A percentile compares a stretch with the other conserved stretches of the same genome.
These are phyloP conservation scores for Elaeis oleifera DNA, from an alignment of 202 grass and related monocot species.

Conservation along the genomic window DNA sequence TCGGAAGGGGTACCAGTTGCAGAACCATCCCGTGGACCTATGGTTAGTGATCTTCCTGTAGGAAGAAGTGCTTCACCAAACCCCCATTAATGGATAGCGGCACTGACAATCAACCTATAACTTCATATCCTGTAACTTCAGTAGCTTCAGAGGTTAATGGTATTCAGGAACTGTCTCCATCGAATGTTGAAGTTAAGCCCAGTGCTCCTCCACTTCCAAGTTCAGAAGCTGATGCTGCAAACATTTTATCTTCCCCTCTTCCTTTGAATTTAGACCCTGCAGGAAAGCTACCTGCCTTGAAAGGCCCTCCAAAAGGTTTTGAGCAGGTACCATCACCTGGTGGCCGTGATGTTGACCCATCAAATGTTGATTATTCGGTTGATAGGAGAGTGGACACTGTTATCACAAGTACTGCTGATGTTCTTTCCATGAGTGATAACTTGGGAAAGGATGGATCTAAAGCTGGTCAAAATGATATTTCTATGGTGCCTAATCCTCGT, in stretches of 20 bases:
- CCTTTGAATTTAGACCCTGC: constrained; percentile 36
- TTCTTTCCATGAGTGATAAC: constrained; percentile 33
- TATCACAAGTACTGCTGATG: constrained; percentile 36
- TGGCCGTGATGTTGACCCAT: constrained; percentile 41
- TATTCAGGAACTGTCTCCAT: constrained; percentile 33
- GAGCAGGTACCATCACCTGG: constrained; percentile 36
- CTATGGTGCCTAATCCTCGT: constrained; percentile 35
- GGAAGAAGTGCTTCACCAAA: constrained; percentile 25
- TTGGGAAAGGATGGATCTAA: constrained; percentile 31
- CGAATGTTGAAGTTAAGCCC: constrained; percentile 38
- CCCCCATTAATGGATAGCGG: constrained; percentile 20
- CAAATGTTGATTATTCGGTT: constrained; percentile 33
- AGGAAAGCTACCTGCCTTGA: constrained; percentile 38
- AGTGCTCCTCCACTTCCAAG: constrained; percentile 30
- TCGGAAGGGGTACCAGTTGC: constrained; percentile 28
- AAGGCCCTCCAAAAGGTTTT: constrained; percentile 31
- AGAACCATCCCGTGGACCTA: constrained; percentile 15
- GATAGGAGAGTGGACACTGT: constrained; percentile 34
- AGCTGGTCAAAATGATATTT: constrained; percentile 30
- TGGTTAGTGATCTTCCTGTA: constrained; percentile 28
- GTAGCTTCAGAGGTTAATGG: constrained; percentile 24
- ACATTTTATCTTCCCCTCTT: constrained; percentile 27
- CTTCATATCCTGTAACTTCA: constrained; percentile 14
- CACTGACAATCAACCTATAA: constrained; percentile 23
- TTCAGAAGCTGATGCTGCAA: constrained; percentile 37